Conservation (phyloP, 345 rosid genomes). For the Salix exigua region DNA sequence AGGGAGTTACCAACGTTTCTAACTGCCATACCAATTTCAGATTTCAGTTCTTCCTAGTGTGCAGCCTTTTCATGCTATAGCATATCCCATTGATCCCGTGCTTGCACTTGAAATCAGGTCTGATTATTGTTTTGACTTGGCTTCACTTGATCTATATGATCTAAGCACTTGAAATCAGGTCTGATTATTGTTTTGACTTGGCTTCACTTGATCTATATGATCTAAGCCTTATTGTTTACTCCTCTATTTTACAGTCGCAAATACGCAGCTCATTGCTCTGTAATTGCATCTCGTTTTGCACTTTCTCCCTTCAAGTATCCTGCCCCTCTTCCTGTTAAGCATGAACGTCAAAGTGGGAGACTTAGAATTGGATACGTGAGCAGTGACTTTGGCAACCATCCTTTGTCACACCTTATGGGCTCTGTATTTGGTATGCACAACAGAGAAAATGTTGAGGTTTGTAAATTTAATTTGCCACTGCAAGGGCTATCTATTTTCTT, state of each 20-base stretch:
- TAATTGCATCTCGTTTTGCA: conserved; percentile 80
- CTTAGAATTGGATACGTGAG: conserved; percentile 88
- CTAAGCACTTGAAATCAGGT: conserved; percentile 81
- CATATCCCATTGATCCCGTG: conserved; percentile 90
- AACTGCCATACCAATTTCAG: conserved; percentile 35
- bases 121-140: neutral
- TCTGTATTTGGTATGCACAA: conserved; percentile 98
- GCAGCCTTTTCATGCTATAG: conserved; percentile 98
- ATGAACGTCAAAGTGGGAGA: conserved; percentile 60
- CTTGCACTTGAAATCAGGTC: conserved; percentile 98
- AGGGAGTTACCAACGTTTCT: neutral
- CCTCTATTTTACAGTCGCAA: conserved; percentile 59
- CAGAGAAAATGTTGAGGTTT: conserved; percentile 78
- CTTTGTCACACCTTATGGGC: conserved; percentile 98
- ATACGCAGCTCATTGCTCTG: conserved; percentile 89
- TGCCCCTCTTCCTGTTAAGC: conserved; percentile 55
- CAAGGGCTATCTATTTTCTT: neutral
- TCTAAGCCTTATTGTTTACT: neutral
- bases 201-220: neutral
- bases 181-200: neutral
- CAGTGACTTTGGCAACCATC: conserved; percentile 98
- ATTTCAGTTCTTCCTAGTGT: conserved; percentile 91
- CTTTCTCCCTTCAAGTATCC: conserved; percentile 75
- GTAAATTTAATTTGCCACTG: conserved; percentile 10
- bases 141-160: neutral